These are phyloP conservation scores for Capsaspora owczarzaki DNA, from an alignment of 78 protist species.

Conservation along the genomic window DNA sequence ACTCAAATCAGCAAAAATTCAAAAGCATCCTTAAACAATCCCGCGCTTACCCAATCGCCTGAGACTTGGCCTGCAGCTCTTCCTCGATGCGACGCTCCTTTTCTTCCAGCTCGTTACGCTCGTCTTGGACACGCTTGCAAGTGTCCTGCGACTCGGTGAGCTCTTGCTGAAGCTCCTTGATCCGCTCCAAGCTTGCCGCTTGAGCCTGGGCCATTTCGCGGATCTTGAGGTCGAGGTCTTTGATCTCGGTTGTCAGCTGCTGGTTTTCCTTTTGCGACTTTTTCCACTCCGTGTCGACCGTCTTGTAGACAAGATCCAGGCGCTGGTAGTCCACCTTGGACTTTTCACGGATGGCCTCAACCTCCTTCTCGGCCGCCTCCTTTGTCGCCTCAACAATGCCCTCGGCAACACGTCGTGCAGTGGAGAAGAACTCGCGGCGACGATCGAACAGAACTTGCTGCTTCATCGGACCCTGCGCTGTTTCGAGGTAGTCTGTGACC, in stretches of 20 bases:
- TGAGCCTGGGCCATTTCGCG: neutral
- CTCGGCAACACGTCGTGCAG: neutral
- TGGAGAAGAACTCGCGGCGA: neutral
- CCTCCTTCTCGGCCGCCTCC: neutral
- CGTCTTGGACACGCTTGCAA: neutral
- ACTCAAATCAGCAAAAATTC: neutral
- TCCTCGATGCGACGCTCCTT: too few relatives aligned
- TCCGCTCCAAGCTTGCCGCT: neutral
- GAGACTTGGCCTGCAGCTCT: too few relatives aligned
- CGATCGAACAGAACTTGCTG: neutral
- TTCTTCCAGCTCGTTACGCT: too few relatives aligned
- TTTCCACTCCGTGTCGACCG: constrained; percentile 1
- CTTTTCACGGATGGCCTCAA: neutral
- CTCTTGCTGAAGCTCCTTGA: neutral
- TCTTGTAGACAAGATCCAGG: neutral
- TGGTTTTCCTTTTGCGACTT: neutral
- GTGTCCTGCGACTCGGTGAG: neutral
- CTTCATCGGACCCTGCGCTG: neutral
- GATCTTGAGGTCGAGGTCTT: neutral
- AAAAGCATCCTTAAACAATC: neutral
- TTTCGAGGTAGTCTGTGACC: neutral
- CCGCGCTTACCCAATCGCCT: neutral
- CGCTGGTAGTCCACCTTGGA: neutral
- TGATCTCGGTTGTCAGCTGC: neutral
- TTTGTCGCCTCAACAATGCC: neutral